Evolutionary conservation across 805 yeast species (phyloP), one percentile per base, ranked within the genome.

Genomic region (Maudiozyma turicensis): DNA sequence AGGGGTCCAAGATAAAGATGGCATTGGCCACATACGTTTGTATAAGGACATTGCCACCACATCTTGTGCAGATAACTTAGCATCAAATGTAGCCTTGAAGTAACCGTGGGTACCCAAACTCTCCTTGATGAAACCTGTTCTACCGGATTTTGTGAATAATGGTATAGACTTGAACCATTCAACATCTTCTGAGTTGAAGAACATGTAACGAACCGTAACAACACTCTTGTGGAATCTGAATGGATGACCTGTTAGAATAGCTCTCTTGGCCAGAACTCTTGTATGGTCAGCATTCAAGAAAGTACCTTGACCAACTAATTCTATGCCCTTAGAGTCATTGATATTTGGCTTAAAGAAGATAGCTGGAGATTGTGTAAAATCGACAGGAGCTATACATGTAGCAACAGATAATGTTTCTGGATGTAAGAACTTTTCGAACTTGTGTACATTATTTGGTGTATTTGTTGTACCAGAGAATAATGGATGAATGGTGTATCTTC

Each of bases 61-160:
- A 68, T 93, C 99, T 69, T 90, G 97, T 0, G 96, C 84, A 47
- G 85, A 81, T 59, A 95, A 72, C 60, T 84, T 86, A 51, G 90
- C 91, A 64, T 93, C 97, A 60, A 93, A 93, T 8, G 86, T 84
- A 28, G 97, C 96, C 71, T 93, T 93, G 78, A 84, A 90, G 72
- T 91, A 88, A 54, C 99, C 99, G 65, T 93, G 99, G 1, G 99
- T 93, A 70, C 99, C 99, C 72, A 93, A 75, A 63, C 90, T 80
- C 66, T 91, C 97, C 68, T 87, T 91, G 65, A 95, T 91, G 67
- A 85, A 85, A 48, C 99, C 99, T 20, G 89, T 76, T 67, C 97
- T 81, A 46, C 99, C 99, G 59, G 82, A 76, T 66, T 86, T 88
- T 40, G 98, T 90, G 68, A 88, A 93, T 52, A 93, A 71, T 41